Conservation (phyloP, 2,329 filamentous ascomycete genomes). For the Ophiostoma novo-ulmi region DNA sequence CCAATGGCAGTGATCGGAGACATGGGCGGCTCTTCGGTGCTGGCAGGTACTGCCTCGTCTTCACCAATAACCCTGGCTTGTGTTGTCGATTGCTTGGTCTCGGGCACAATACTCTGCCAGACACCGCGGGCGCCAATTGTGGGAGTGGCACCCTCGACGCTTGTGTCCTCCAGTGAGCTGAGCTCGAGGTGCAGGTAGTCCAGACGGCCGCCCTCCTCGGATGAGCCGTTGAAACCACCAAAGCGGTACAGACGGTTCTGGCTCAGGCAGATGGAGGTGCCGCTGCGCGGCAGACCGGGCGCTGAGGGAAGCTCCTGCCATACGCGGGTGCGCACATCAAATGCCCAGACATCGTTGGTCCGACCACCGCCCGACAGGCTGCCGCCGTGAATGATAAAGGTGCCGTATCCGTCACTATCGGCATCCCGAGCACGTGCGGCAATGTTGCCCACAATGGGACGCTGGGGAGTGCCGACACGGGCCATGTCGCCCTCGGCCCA, state of each 20-base stretch:
- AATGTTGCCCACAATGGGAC: conserved; percentile 53
- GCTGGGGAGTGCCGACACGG: conserved; percentile 54
- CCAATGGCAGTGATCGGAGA: background rate
- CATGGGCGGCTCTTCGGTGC: conserved; percentile 31
- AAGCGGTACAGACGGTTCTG: conserved; percentile 66
- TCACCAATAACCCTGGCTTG: conserved; percentile 26
- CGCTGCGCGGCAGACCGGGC: conserved; percentile 61
- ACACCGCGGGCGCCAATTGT: conserved; percentile 45
- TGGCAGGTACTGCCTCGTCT: conserved; percentile 30
- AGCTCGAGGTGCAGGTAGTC: conserved; percentile 59
- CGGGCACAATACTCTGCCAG: conserved; percentile 45
- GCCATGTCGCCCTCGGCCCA: conserved; percentile 53
- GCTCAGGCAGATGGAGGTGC: conserved; percentile 60
- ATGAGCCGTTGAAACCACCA: conserved; percentile 70
- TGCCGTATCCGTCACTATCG: conserved; percentile 58
- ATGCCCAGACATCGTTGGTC: conserved; percentile 69
- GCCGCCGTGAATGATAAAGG: conserved; percentile 72
- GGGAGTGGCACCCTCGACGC: conserved; percentile 43
- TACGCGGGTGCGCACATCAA: conserved; percentile 56
- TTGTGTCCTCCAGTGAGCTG: conserved; percentile 50
- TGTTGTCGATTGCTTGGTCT: conserved; percentile 14
- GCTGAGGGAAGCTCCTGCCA: conserved; percentile 67
- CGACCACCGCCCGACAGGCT: conserved; percentile 61
- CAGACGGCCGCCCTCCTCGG: conserved; percentile 64
- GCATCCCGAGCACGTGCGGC: conserved; percentile 56